Evolutionary conservation across 2,329 filamentous ascomycete genomes (phyloP).

Genomic region (Nannizziopsis arthrosporioides): DNA sequence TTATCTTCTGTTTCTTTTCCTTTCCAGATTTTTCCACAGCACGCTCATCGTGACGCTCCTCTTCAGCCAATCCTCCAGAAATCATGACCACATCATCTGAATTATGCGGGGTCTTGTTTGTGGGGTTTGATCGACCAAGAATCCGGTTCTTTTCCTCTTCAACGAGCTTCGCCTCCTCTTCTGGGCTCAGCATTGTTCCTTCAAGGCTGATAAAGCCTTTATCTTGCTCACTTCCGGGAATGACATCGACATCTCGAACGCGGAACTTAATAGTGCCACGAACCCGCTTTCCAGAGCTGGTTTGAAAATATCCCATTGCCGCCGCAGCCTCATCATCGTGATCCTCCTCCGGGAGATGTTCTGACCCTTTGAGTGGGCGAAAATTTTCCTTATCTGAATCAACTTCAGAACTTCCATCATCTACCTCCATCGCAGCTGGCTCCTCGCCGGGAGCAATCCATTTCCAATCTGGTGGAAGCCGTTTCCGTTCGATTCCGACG

Average conservation of each 20-base stretch:
- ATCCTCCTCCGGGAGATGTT: slow-evolving; percentile 24
- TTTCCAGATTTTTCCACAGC: slow-evolving; percentile 8
- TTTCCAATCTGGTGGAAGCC: slow-evolving; percentile 66
- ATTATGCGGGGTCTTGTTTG: background rate
- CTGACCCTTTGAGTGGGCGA: slow-evolving; percentile 22
- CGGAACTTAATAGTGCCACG: slow-evolving; percentile 61
- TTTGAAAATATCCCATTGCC: slow-evolving; percentile 62
- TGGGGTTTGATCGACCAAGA: slow-evolving; percentile 23
- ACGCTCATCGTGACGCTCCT: background rate
- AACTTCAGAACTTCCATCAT: slow-evolving; percentile 21
- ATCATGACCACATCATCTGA: slow-evolving; percentile 3
- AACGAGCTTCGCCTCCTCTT: slow-evolving; percentile 52
- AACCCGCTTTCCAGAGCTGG: slow-evolving; percentile 57
- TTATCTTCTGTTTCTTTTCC: slow-evolving; percentile 12
- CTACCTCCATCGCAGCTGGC: background rate
- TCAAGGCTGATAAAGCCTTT: slow-evolving; percentile 75
- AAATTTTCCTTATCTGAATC: slow-evolving; percentile 32
- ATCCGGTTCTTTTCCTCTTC: slow-evolving; percentile 39
- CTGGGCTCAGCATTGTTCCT: slow-evolving; percentile 66
- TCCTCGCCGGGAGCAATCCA: slow-evolving; percentile 55
- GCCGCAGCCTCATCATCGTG: slow-evolving; percentile 42
- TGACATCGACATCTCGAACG: slow-evolving; percentile 68
- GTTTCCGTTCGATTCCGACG: slow-evolving; percentile 65
- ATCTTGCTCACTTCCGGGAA: slow-evolving; percentile 56
- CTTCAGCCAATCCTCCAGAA: background rate